These are phyloP conservation scores for Ogataea parapolymorpha DNA, from an alignment of 805 yeast species.

Conservation along the genomic window DNA sequence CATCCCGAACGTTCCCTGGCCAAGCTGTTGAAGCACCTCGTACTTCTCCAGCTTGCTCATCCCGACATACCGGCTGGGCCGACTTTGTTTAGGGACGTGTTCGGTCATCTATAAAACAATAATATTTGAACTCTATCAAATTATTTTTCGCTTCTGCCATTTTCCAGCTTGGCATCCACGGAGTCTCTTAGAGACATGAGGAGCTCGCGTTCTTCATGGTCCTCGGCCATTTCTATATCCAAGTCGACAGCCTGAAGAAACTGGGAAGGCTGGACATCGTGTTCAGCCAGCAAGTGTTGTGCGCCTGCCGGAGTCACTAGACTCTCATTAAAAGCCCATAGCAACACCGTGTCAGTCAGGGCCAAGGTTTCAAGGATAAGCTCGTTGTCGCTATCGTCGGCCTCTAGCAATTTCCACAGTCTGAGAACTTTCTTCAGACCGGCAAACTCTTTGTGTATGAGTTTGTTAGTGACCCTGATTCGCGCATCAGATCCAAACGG, in stretches of 20 bases:
- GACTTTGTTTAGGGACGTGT: conserved; percentile 1
- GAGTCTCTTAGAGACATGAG: not conserved
- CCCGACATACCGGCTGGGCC: conserved; percentile 20
- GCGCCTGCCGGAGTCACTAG: conserved; percentile 1
- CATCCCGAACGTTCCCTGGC: conserved; percentile 87
- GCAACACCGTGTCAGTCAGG: conserved; percentile 2
- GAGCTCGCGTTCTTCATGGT: conserved; percentile 1
- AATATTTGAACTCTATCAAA: not conserved
- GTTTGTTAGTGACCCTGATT: conserved; percentile 19
- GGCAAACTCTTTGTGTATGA: conserved; percentile 15
- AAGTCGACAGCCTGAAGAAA: not conserved
- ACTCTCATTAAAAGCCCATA: conserved; percentile 11
- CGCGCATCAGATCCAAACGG: conserved; percentile 19
- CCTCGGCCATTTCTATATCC: not conserved
- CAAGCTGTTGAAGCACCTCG: conserved; percentile 44
- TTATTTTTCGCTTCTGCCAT: conserved; percentile 9
- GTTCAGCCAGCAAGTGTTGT: not conserved
- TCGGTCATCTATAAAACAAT: conserved; percentile 4
- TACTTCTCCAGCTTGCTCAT: conserved; percentile 34
- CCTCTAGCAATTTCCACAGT: conserved; percentile 3
- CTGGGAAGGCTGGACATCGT: not conserved
- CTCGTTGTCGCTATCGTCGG: conserved; percentile 2
- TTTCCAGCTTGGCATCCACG: not conserved
- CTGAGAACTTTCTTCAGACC: conserved; percentile 9
- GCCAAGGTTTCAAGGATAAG: conserved; percentile 1